phyloP scores from a whole-genome alignment of 768 basidiomycete genomes.

The Harrya chromipes region DNA sequence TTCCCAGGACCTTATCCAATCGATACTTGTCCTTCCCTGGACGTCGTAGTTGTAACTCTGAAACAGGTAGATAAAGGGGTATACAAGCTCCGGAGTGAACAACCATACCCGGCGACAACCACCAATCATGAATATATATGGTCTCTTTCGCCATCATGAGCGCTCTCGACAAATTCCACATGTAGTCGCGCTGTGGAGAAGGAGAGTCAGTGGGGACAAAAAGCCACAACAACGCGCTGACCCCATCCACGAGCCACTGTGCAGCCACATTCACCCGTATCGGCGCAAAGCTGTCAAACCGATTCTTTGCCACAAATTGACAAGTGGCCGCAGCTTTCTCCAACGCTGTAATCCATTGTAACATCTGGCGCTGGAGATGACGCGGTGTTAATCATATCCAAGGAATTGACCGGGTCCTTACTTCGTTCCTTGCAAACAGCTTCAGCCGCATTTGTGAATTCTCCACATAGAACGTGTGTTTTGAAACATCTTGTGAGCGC shows the following conservation, averaged over 20 bases:
- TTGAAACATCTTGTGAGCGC: conserved; percentile 64
- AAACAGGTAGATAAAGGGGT: background rate
- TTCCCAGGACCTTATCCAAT: conserved; percentile 78
- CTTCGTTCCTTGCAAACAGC: conserved; percentile 84
- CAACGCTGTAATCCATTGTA: conserved; percentile 93
- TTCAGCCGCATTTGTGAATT: conserved; percentile 91
- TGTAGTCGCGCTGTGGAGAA: conserved; percentile 82
- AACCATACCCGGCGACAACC: conserved; percentile 79
- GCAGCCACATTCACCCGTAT: conserved; percentile 90
- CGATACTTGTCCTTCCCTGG: conserved; percentile 84
- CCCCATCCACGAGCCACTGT: conserved; percentile 98
- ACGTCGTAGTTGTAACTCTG: conserved; percentile 81
- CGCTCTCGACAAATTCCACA: conserved; percentile 94
- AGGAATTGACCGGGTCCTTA: conserved; percentile 20
- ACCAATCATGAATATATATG: conserved; percentile 99
- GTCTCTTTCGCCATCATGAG: conserved; percentile 82
- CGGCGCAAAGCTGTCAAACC: conserved; percentile 95
- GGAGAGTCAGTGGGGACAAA: background rate
- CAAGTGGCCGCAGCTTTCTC: conserved; percentile 75
- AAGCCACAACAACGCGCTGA: conserved; percentile 38
- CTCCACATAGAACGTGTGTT: conserved; percentile 91
- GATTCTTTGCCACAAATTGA: conserved; percentile 74
- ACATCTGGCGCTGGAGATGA: conserved; percentile 76
- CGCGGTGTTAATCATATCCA: conserved; percentile 3
- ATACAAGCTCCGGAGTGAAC: background rate